These are phyloP conservation scores for Dothideomycetidae sp. DNA, from an alignment of 2,329 filamentous ascomycete species.

Conservation along the genomic window DNA sequence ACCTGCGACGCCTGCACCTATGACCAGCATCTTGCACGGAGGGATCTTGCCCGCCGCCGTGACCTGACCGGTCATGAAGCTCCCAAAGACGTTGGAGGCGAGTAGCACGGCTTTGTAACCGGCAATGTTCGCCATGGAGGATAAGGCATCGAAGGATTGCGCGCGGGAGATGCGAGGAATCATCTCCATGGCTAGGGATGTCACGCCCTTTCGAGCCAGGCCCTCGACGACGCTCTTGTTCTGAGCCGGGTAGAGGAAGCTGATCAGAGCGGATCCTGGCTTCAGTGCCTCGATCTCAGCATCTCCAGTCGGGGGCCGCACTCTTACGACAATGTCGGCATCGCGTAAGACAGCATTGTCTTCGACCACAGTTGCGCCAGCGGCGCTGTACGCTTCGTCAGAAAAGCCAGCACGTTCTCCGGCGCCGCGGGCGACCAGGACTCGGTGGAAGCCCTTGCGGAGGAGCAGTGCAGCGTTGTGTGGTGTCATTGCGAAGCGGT, in stretches of 20 bases:
- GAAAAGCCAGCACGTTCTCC: slow-evolving; percentile 62
- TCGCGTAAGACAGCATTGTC: slow-evolving; percentile 54
- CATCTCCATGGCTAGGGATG: slow-evolving; percentile 83
- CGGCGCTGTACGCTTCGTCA: slow-evolving; percentile 61
- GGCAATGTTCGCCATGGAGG: slow-evolving; percentile 88
- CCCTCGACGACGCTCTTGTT: slow-evolving; percentile 63
- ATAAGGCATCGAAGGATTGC: slow-evolving; percentile 73
- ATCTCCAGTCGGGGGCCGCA: slow-evolving; percentile 52
- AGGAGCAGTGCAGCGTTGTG: slow-evolving; percentile 68
- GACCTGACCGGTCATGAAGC: slow-evolving; percentile 77
- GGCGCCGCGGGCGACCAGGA: slow-evolving; percentile 70
- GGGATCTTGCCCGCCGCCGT: slow-evolving; percentile 85
- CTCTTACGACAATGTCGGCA: slow-evolving; percentile 71
- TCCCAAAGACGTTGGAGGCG: slow-evolving; percentile 76
- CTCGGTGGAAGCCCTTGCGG: slow-evolving; percentile 68
- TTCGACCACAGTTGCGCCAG: slow-evolving; percentile 65
- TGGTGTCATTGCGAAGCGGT: slow-evolving; percentile 71
- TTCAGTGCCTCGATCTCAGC: slow-evolving; percentile 13
- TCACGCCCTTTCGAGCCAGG: slow-evolving; percentile 55
- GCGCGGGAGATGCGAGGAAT: slow-evolving; percentile 80
- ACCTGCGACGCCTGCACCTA: slow-evolving; percentile 79
- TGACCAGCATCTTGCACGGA: slow-evolving; percentile 78
- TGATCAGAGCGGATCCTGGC: slow-evolving; percentile 35
- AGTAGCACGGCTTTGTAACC: slow-evolving; percentile 87
- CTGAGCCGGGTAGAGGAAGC: slow-evolving; percentile 65